phyloP scores from a whole-genome alignment of 2,329 filamentous ascomycete species.

The Verticillium tricorpus region DNA sequence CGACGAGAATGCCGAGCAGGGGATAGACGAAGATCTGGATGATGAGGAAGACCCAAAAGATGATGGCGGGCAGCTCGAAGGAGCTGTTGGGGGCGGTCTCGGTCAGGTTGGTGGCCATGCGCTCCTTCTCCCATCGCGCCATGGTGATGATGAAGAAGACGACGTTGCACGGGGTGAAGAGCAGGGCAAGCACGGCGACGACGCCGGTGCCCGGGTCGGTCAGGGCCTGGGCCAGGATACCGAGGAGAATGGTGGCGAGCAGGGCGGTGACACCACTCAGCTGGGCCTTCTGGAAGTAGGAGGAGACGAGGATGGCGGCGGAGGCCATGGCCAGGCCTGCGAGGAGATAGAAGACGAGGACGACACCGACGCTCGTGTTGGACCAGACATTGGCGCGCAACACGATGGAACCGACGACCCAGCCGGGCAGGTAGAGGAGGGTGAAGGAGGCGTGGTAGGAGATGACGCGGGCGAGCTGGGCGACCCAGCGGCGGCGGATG shows the following conservation, averaged over 20 bases:
- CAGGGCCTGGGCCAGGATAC: constrained; percentile 75
- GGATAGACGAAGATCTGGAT: constrained; percentile 78
- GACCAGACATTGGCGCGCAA: constrained; percentile 60
- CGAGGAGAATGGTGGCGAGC: constrained; percentile 69
- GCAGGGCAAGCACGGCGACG: constrained; percentile 64
- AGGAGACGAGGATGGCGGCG: constrained; percentile 74
- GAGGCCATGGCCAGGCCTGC: constrained; percentile 74
- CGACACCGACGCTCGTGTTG: constrained; percentile 57
- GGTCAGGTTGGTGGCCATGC: constrained; percentile 55
- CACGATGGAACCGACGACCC: constrained; percentile 54
- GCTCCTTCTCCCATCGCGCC: constrained; percentile 68
- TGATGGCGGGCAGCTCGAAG: constrained; percentile 68
- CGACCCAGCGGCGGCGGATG: constrained; percentile 48
- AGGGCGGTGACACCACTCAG: constrained; percentile 78
- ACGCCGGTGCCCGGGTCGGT: constrained; percentile 56
- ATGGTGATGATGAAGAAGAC: constrained; percentile 74
- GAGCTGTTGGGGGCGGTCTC: constrained; percentile 58
- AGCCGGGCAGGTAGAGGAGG: constrained; percentile 52
- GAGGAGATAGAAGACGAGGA: constrained; percentile 71
- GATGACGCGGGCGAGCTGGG: constrained; percentile 32
- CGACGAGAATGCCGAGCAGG: constrained; percentile 68
- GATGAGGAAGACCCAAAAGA: constrained; percentile 71
- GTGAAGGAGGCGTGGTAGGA: constrained; percentile 66
- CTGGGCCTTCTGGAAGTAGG: constrained; percentile 83
- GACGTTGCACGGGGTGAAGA: constrained; percentile 87